A percentile compares a stretch with the other conserved stretches of the same genome.
Conservation (phyloP, 371 early-diverging fungal species). For the Parasitella parasitica region DNA sequence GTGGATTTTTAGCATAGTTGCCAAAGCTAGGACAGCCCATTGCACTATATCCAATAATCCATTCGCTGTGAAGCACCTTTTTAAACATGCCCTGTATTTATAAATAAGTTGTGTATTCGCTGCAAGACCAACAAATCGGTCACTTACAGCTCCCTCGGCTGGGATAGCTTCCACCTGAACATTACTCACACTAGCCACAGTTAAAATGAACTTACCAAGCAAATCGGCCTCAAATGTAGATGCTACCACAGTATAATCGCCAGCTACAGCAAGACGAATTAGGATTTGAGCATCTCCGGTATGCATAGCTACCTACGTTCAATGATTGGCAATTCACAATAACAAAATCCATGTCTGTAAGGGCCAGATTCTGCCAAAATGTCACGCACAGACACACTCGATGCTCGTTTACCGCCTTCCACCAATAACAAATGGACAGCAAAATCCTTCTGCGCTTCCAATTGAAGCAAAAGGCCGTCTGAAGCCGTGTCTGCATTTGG, state of each 20-base stretch:
- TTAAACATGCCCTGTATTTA: slow-evolving; percentile 66
- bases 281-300: not conserved
- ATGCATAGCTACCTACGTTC: slow-evolving; percentile 35
- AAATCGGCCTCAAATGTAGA: slow-evolving; percentile 80
- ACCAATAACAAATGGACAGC: slow-evolving; percentile 73
- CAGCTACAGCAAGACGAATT: slow-evolving; percentile 44
- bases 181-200: slow-evolving; percentile 52
- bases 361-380: slow-evolving; percentile 70
- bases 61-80: slow-evolving; percentile 65
- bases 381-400: slow-evolving; percentile 69
- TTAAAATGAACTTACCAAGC: slow-evolving; percentile 67
- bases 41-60: slow-evolving; percentile 64
- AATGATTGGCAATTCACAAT: slow-evolving; percentile 60
- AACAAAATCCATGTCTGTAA: slow-evolving; percentile 72
- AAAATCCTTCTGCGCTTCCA: slow-evolving; percentile 67
- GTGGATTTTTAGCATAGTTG: slow-evolving; percentile 67
- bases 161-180: slow-evolving; percentile 62
- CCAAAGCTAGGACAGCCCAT: slow-evolving; percentile 68
- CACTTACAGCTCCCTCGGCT: slow-evolving; percentile 76
- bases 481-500: slow-evolving; percentile 23
- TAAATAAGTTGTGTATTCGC: not conserved
- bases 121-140: not conserved
- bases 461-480: slow-evolving; percentile 48
- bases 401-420: slow-evolving; percentile 68
- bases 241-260: slow-evolving; percentile 73